These are phyloP conservation scores for Pythium vanterpoolii DNA, from an alignment of 352 stramenopile species.

Conservation along the genomic window DNA sequence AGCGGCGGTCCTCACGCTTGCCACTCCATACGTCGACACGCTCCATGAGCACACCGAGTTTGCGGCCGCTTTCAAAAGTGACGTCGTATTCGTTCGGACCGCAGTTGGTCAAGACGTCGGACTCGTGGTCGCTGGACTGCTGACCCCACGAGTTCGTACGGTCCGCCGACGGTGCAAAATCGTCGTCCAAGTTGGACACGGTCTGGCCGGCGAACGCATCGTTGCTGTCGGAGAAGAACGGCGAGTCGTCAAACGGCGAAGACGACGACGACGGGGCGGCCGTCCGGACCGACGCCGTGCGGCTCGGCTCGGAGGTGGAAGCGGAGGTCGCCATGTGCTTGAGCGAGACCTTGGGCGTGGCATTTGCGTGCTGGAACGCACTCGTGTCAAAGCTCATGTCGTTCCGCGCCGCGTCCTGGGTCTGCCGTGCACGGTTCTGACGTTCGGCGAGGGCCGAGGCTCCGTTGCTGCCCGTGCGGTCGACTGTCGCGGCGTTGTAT, in stretches of 20 bases:
- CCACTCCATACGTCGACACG: slow-evolving; percentile 63
- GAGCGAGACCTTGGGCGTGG: slow-evolving; percentile 37
- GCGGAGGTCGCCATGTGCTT: slow-evolving; percentile 37
- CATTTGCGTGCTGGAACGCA: slow-evolving; percentile 34
- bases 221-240: slow-evolving; percentile 60
- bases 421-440: slow-evolving; percentile 47
- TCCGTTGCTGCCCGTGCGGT: slow-evolving; percentile 18
- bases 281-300: slow-evolving; percentile 3
- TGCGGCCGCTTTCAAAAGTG: slow-evolving; percentile 68
- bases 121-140: neutral
- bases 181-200: slow-evolving; percentile 69
- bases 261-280: slow-evolving; percentile 18
- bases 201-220: slow-evolving; percentile 60
- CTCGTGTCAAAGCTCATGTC: slow-evolving; percentile 54
- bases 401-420: slow-evolving; percentile 58
- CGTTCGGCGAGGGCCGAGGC: slow-evolving; percentile 36
- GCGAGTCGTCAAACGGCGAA: slow-evolving; percentile 38
- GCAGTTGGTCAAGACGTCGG: slow-evolving; percentile 13
- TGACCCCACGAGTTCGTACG: slow-evolving; percentile 20
- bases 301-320: slow-evolving; percentile 7
- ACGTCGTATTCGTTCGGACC: slow-evolving; percentile 68
- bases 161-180: slow-evolving; percentile 17
- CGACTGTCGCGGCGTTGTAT: slow-evolving; percentile 1
- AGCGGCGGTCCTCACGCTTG: slow-evolving; percentile 42
- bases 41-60: slow-evolving; percentile 83